Base-by-base conservation (phyloP, 164 flowering plant genomes). In the Paratinospora sagittata region DNA sequence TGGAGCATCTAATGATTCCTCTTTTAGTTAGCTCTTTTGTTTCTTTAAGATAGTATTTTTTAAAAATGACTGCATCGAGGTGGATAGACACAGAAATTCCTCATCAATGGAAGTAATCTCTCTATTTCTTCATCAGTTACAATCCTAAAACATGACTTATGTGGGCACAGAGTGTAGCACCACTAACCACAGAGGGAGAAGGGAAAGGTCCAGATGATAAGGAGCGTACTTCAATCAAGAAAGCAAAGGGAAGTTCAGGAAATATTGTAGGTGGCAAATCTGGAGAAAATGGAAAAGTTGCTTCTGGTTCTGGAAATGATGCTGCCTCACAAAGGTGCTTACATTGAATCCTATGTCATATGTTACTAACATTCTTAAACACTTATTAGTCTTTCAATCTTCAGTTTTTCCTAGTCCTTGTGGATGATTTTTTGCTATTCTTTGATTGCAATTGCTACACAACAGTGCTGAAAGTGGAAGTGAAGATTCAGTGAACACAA, bases 231-330 rank as follows among this genome's bases (percentile, higher is more conserved):
- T 74, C 88, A 23, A 72, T 72, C 14, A 92, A 92, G 81, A 92
- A 87, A 67, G 75, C 84, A 33, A 88, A 84, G 82, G 93, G 88
- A 68, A 78, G 69, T 79, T 81, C 89, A 34, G 90, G 83, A 77
- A 79, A 77, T 72, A 27, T 2, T 14, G 37, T 30, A 34, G 77
- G 83, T 76, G 82, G 82, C 16, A 92, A 89, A 77, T 84, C 81
- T 75, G 86, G 80, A 62, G 97, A 88, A 69, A 78, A 80, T 82
- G 92, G 81, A 65, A 92, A 85, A 69, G 89, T 82, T 33, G 80
- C 86, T 80, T 89, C 94, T 23, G 91, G 96, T 72, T 92, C 97
- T 34, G 94, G 90, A 80, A 88, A 91, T 84, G 99, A 91, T 80
- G 92, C 85, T 65, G 86, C 79, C 47, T 88, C 97, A 45, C 92